Conservation (phyloP, 257 asterid genomes). For the Nicotiana tabacum region DNA sequence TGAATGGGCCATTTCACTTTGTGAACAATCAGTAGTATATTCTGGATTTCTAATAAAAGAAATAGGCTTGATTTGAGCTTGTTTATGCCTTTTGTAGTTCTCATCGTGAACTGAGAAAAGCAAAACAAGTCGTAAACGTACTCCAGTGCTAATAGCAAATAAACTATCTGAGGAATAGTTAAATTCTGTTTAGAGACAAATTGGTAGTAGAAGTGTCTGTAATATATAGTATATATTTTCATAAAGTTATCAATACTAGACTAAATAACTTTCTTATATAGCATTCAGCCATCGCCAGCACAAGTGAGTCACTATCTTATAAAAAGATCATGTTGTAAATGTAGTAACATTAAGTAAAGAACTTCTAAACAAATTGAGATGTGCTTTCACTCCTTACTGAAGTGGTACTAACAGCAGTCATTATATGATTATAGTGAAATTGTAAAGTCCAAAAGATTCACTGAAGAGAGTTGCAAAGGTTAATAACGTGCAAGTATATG, state of each 20-base stretch:
- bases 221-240: neutral
- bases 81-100: conserved; percentile 36
- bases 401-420: neutral
- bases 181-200: neutral
- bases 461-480: neutral
- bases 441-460: neutral
- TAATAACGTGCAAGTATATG: neutral
- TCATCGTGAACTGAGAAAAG: conserved; percentile 39
- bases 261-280: neutral
- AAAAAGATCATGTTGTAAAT: no score
- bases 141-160: neutral
- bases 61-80: conserved; percentile 33
- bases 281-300: neutral
- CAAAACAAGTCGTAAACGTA: neutral
- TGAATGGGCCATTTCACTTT: conserved; percentile 49
- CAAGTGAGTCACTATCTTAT: neutral
- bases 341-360: no score
- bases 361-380: no score
- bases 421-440: neutral
- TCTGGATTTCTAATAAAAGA: conserved; percentile 40
- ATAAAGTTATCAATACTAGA: neutral
- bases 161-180: no score
- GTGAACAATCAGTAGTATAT: conserved; percentile 35
- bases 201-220: neutral
- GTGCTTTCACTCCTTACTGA: neutral